Evolutionary conservation across 768 basidiomycete genomes (phyloP), one percentile per base, ranked within the genome.

Genomic region (Podaxis sp.): DNA sequence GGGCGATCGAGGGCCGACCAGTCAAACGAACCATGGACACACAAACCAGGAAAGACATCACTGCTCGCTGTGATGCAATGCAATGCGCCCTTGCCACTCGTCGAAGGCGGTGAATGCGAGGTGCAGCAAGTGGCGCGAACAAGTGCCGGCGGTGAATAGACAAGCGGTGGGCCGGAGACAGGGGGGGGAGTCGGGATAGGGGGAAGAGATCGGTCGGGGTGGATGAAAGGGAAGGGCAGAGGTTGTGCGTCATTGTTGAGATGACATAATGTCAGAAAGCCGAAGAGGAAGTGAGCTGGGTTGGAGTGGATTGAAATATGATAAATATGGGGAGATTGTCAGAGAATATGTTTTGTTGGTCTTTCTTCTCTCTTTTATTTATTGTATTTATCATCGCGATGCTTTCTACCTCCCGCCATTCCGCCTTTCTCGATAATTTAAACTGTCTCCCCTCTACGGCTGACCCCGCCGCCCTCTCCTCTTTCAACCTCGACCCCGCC

Each of bases 361-460:
- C 23, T 37, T 25, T 36, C 28, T 25, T 54, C 63, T 57, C 56
- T 27, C 37, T 14, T 50, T 56, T 58, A 37, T 54, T 37, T 32
- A 25, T 46, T 52, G 32, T 32, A 32, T 44, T 36, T 40, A 27
- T 53, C 59, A 38, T 44, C 54, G 27, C 55, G 18, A 60, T 60
- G 59, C 51, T 63, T 50, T 47, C 62, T 48, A 32, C 61, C 13
- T 42, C 59, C 36, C 27, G 42, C 59, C 47, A 40, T 42, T 25
- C 37, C 57, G 28, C 51, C 63, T 61, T 66, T 63, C 54, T 61
- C 56, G 35, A 60, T 42, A 40, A 54, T 35, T 50, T 51, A n/a
- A 7, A 16, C 50, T 44, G 25, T 18, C 32, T 32, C 32, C 55
- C 48, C 50, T 50, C 54, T 18, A 59, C 57, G 50, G 59, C 58